Evolutionary conservation across 305 asterid species (phyloP).

Genomic region (Solanum hybrid): DNA sequence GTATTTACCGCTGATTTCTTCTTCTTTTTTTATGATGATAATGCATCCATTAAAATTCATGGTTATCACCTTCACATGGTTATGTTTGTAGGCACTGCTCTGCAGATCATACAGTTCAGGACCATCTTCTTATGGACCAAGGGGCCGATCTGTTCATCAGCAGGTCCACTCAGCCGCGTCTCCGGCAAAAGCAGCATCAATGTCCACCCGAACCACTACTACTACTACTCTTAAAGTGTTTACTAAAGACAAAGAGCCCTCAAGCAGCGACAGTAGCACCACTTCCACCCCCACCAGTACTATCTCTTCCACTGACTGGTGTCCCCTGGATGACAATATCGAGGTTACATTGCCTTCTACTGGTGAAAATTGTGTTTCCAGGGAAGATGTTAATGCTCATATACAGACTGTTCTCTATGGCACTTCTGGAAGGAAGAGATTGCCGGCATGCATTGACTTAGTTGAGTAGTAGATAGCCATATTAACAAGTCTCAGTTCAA

Average conservation of each 20-base stretch:
- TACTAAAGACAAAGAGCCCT: background rate
- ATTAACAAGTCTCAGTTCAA: background rate
- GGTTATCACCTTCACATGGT: background rate
- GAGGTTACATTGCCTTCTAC: constrained; percentile 25
- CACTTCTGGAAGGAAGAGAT: constrained; percentile 24
- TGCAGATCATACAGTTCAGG: constrained; percentile 28
- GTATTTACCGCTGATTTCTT: background rate
- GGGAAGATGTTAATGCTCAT: constrained; percentile 35
- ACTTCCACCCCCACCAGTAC: constrained; percentile 5
- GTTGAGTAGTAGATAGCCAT: constrained; percentile 22
- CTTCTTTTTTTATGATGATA: background rate
- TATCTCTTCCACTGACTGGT: constrained; percentile 34
- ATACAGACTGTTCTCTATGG: constrained; percentile 38
- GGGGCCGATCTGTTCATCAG: constrained; percentile 20
- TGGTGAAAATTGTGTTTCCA: constrained; percentile 15
- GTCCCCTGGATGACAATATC: constrained; percentile 55
- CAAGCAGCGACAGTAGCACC: background rate
- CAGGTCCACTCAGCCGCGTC: constrained; percentile 19
- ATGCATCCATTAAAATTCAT: background rate
- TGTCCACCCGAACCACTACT: constrained; percentile 12
- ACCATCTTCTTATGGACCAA: constrained; percentile 35
- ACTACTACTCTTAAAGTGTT: background rate
- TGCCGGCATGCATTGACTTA: constrained; percentile 41
- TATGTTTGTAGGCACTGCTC: constrained; percentile 28
- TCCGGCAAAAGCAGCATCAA: constrained; percentile 18